phyloP scores from a whole-genome alignment of 345 rosid species.

The Bruguiera sexangula region DNA sequence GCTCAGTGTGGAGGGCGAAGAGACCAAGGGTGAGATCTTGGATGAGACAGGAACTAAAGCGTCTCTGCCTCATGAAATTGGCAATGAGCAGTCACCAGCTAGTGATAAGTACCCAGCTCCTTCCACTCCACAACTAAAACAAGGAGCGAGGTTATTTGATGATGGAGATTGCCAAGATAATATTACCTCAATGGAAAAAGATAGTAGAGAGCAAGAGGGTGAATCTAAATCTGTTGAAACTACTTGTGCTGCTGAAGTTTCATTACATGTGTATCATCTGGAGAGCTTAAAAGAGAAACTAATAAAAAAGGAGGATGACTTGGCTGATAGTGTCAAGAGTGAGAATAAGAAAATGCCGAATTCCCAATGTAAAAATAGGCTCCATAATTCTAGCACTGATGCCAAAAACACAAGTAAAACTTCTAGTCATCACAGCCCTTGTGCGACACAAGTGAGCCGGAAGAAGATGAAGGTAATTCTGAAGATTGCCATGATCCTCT shows the following conservation, averaged over 20 bases:
- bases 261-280: conserved; percentile 23
- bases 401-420: conserved; percentile 29
- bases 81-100: conserved; percentile 29
- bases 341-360: conserved; percentile 18
- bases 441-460: conserved; percentile 42
- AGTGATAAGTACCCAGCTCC: conserved; percentile 72
- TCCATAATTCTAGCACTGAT: conserved; percentile 16
- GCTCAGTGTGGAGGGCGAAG: conserved; percentile 37
- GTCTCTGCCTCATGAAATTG: conserved; percentile 31
- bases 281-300: conserved; percentile 17
- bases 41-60: conserved; percentile 28
- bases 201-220: conserved; percentile 54
- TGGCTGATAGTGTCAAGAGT: conserved; percentile 32
- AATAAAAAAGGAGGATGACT: conserved; percentile 51
- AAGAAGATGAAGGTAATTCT: conserved; percentile 61
- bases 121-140: conserved; percentile 75
- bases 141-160: conserved; percentile 51
- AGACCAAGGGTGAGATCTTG: conserved; percentile 17
- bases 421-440: conserved; percentile 39
- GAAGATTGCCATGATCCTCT: neutral
- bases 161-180: conserved; percentile 71
- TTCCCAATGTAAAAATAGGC: conserved; percentile 30
- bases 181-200: conserved; percentile 50
- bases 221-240: conserved; percentile 93
- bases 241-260: conserved; percentile 44